These are phyloP conservation scores for Lichtheimia ramosa DNA, from an alignment of 371 early-diverging fungal genomes.

Conservation along the genomic window DNA sequence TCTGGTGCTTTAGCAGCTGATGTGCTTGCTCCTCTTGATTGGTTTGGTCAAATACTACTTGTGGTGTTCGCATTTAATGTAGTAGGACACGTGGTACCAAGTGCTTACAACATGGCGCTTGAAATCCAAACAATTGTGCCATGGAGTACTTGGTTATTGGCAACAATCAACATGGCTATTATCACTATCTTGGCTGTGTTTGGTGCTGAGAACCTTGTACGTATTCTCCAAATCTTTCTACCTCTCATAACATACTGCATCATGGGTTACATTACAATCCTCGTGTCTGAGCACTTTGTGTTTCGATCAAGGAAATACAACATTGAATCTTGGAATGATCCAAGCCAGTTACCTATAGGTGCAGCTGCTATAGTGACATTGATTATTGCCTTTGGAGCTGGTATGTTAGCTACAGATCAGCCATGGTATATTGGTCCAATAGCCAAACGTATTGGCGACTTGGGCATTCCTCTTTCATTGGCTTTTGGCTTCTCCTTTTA, in stretches of 20 bases:
- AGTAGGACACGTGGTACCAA: conserved; percentile 18
- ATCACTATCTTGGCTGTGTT: neutral
- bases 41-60: conserved; percentile 27
- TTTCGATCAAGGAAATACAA: conserved; percentile 1
- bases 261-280: conserved; percentile 7
- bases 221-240: conserved; percentile 14
- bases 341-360: conserved; percentile 24
- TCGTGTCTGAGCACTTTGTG: conserved; percentile 1
- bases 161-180: neutral
- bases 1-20: conserved; percentile 19
- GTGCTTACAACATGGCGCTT: conserved; percentile 25
- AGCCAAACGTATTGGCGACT: conserved; percentile 15
- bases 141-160: conserved; percentile 1
- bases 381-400: conserved; percentile 16
- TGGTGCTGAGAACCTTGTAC: conserved; percentile 3
- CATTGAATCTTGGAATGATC: conserved; percentile 20
- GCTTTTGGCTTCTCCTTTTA: neutral
- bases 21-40: conserved; percentile 13
- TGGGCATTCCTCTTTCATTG: neutral
- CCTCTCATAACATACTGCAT: conserved; percentile 27
- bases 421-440: conserved; percentile 27
- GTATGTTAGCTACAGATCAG: conserved; percentile 30
- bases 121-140: conserved; percentile 18
- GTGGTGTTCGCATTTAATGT: conserved; percentile 27
- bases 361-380: conserved; percentile 11